A percentile compares a stretch with the other conserved stretches of the same genome.
These are phyloP conservation scores for Exophiala spinifera DNA, from an alignment of 2,329 filamentous ascomycete genomes.

Conservation along the genomic window DNA sequence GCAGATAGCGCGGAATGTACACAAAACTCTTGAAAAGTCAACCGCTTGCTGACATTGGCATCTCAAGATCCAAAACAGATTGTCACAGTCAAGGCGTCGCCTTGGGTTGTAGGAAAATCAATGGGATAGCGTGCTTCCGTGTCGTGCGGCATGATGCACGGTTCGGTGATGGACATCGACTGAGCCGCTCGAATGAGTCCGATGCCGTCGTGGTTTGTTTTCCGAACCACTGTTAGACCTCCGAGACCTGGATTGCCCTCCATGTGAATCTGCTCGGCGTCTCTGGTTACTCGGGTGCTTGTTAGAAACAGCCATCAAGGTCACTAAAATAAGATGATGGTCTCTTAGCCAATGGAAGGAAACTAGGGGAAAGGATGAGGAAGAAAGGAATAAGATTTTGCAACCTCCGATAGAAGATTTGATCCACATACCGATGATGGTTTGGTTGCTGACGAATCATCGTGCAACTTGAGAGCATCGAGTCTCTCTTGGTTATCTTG, in stretches of 20 bases:
- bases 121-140: conserved; percentile 9
- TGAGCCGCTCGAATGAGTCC: conserved; percentile 21
- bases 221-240: conserved; percentile 21
- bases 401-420: background rate
- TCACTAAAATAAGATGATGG: conserved; percentile 37
- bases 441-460: conserved; percentile 60
- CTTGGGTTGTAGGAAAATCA: background rate
- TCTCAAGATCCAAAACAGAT: background rate
- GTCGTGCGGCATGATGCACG: conserved; percentile 17
- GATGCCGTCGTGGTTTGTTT: conserved; percentile 17
- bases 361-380: conserved; percentile 4
- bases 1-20: conserved; percentile 9
- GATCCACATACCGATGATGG: conserved; percentile 46
- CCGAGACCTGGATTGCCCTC: conserved; percentile 23
- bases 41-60: conserved; percentile 12
- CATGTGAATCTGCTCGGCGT: conserved; percentile 42
- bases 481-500: conserved; percentile 84
- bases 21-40: conserved; percentile 16
- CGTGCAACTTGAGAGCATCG: conserved; percentile 85
- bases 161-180: conserved; percentile 17
- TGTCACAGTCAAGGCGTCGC: background rate
- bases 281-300: conserved; percentile 46
- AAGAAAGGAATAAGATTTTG: background rate
- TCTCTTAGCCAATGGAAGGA: conserved; percentile 43
- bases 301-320: conserved; percentile 44